phyloP scores from a whole-genome alignment of 345 rosid genomes.

The Pugionium cornutum region DNA sequence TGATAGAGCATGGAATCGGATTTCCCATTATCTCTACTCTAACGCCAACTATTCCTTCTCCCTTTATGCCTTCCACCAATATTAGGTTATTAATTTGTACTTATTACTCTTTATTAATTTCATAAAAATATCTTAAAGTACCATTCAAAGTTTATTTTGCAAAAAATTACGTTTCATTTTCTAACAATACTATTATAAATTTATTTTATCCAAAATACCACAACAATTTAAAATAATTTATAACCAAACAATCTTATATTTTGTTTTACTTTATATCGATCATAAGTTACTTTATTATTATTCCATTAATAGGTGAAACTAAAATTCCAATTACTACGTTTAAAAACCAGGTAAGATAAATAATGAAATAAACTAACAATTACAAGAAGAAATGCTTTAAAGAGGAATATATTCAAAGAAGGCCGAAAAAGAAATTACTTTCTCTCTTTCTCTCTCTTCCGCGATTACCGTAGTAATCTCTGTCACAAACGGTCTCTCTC shows the following conservation, averaged over 20 bases:
- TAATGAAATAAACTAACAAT: no score
- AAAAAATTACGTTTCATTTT: no score
- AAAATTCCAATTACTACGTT: no score
- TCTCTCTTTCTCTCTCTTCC: slow-evolving; percentile 24
- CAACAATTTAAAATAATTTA: no score
- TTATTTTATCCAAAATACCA: no score
- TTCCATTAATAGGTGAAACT: no score
- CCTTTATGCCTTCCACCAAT: slow-evolving; percentile 27
- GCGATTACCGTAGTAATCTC: slow-evolving; percentile 35
- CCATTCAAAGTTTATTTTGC: no score
- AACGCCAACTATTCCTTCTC: slow-evolving; percentile 32
- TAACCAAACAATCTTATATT: no score
- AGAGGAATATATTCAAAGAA: slow-evolving; percentile 36
- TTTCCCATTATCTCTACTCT: slow-evolving; percentile 44
- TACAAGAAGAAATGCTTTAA: slow-evolving; percentile 2
- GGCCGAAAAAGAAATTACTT: slow-evolving; percentile 4
- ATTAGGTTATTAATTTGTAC: not conserved
- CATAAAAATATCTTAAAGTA: not conserved
- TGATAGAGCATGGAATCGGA: slow-evolving; percentile 58
- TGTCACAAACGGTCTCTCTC: slow-evolving; percentile 29
- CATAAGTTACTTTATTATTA: no score
- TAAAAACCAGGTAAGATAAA: no score
- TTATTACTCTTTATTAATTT: not conserved
- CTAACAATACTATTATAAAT: no score
- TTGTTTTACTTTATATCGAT: no score